These are phyloP conservation scores for Trametes maxima DNA, from an alignment of 768 basidiomycete genomes.

Conservation along the genomic window DNA sequence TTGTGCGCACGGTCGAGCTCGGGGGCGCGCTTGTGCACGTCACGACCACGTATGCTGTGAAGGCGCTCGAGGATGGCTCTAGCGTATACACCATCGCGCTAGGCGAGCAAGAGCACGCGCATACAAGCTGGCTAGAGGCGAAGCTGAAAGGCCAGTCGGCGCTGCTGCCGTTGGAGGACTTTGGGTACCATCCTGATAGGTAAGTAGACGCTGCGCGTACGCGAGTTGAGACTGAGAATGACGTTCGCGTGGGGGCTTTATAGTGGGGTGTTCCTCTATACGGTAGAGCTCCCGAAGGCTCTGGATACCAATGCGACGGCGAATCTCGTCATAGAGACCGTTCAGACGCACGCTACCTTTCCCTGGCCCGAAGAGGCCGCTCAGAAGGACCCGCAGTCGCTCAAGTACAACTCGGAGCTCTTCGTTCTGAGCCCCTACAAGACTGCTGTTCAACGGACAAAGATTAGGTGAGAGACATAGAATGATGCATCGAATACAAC, in stretches of 20 bases:
- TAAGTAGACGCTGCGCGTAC: constrained; percentile 38
- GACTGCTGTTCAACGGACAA: constrained; percentile 82
- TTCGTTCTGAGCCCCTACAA: constrained; percentile 85
- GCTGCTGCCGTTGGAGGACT: constrained; percentile 53
- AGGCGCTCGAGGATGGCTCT: constrained; percentile 62
- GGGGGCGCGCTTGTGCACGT: constrained; percentile 87
- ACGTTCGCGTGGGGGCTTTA: not conserved
- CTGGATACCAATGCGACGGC: constrained; percentile 60
- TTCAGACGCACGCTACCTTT: constrained; percentile 75
- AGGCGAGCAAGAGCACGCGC: constrained; percentile 58
- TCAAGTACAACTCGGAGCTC: constrained; percentile 76
- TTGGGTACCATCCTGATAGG: constrained; percentile 51
- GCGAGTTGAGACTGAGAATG: not conserved
- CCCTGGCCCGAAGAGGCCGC: constrained; percentile 75
- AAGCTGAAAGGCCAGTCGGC: constrained; percentile 72
- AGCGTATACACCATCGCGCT: constrained; percentile 71
- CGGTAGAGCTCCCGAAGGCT: constrained; percentile 63
- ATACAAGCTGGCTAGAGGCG: constrained; percentile 78
- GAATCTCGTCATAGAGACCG: constrained; percentile 77
- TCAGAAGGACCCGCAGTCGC: constrained; percentile 77
- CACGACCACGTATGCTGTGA: constrained; percentile 87
- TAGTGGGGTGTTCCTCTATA: constrained; percentile 53
- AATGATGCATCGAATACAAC: not conserved
- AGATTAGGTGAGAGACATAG: constrained; percentile 66
- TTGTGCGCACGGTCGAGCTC: constrained; percentile 88